Base-by-base conservation (phyloP, 176 grass and related monocot species). In the maize (Zea mays) region DNA sequence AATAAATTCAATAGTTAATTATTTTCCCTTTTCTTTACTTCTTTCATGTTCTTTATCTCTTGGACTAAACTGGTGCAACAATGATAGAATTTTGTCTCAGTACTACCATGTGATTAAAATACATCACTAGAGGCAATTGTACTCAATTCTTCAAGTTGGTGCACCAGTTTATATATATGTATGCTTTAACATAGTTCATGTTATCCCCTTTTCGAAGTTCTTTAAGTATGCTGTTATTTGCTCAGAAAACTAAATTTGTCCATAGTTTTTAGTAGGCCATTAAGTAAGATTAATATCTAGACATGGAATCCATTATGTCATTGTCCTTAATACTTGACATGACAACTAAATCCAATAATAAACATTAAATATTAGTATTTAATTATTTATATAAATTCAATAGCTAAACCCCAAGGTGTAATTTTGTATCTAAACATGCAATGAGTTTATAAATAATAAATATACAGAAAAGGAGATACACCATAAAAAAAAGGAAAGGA, bases 71-170 rank as follows among this genome's bases (percentile, higher is more conserved):
- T 76, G 82, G 86, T 89, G 81, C 72, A 50, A 38, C 81, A 72
- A 40, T 86, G 86, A 82, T 52, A 72, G 84, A 79, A 87, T 90
- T 84, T 91, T 91, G 79, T 74, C 84, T 87, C 65, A 7, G 85
- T 88, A 56, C 43, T 69, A 81, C 73, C 47, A 74, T 82, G 66
- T 86, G 62, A 90, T 96, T 50, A 80, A 76, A 84, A 83, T 96
- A 90, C 66, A 90, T 88, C 65, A 75, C 80, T 82, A 81, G 78
- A 87, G 73, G 74, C 83, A 90, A 88, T 81, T 87, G 87, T 74
- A 89, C 66, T 82, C 76, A 83, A 88, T 84, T 88, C 81, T 88
- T 82, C 77, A 68, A 73, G 69, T 81, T 82, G 74, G 69, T 82
- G 81, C 79, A 81, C 61, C 81, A 84, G 81, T 69, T 81, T 65